Evolutionary conservation across 257 asterid genomes (phyloP), one percentile per base, ranked within the genome.

Genomic region (Verbascum thapsus): DNA sequence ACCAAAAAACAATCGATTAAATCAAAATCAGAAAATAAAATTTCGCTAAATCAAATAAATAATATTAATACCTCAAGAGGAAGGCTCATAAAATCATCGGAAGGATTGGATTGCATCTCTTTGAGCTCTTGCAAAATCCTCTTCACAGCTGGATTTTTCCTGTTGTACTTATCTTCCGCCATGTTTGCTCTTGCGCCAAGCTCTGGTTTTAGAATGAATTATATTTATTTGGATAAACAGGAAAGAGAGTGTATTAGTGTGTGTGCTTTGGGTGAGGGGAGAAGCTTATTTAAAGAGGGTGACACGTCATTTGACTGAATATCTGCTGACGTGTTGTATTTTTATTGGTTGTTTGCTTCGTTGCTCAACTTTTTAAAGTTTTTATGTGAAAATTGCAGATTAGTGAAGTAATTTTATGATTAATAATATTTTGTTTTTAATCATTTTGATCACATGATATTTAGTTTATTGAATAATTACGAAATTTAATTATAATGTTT

Each of bases 71-170:
- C 98, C 98, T 91, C 96, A 50, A 88, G 90, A 15, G 98, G 98
- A 15, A 88, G 95, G 81, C 98, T 85, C 88, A 78, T 80, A 83
- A 88, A 91, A 78, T 91, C 98, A 64, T 88, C 91, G 52, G 95
- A 88, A 54, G 95, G 96, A 61, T 86, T 84, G 4, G 98, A 81
- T 77, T 91, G 98, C 95, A 91, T 86, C 82, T 91, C 98, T 53
- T 86, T 91, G 35, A 86, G 76, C 85, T 91, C 98, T 75, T 88
- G 96, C 81, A 91, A 69, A 55, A 91, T 91, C 83, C 98, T 88
- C 87, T 88, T 88, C 70, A 91, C 98, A 34, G 95, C 87, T 7
- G 98, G 90, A 17, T 91, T 91, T 76, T 84, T 91, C 80, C 78
- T 81, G 62, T 91, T 91, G 75, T 84, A 91, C 78, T 81, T 88